Evolutionary conservation across 2,329 filamentous ascomycete genomes (phyloP), one percentile per base, ranked within the genome.

Genomic region (Fusarium mangiferae): DNA sequence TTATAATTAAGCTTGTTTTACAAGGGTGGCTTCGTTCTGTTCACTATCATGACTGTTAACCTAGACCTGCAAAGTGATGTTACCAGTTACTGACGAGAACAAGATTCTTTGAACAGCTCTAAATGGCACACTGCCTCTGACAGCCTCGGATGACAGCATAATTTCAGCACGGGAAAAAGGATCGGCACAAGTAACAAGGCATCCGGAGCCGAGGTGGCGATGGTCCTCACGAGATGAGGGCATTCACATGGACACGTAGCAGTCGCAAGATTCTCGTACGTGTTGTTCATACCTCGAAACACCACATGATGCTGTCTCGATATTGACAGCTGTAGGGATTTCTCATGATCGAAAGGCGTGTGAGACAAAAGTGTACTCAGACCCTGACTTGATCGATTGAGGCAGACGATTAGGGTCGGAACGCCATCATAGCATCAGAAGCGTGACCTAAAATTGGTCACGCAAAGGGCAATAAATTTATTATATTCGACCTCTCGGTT

Each of bases 401-500:
- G 54, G 76, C 76, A 74, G 76, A 76, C 77, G 76, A 78, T 78
- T 76, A 66, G 70, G 76, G 64, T 74, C 60, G 44, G 67, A 66
- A 57, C 41, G 56, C 52, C 41, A 56, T 57, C 56, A 57, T 72
- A 59, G 48, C 52, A 69, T 24, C 15, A 64, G 57, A 75, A 67
- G 68, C 70, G 61, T 78, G 76, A 78, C 73, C 68, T 45, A 33
- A 18, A 30, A 7, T 10, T 26, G 73, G 75, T 77, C 73, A 77
- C 62, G 75, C 69, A 71, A 61, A 62, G 26, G 44, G 44, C 36
- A 54, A 57, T 61, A 24, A 49, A 42, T 35, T 45, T 26, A 35
- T 26, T 41, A 24, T 9, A 35, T 33, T n/a, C 11, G 28, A 30
- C 15, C 60, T 38, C 26, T 35, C 17, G 44, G 28, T 33, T 33